Base-by-base conservation (phyloP, 1,284 basidiomycete genomes). In the Stygiomarasmius scandens region DNA sequence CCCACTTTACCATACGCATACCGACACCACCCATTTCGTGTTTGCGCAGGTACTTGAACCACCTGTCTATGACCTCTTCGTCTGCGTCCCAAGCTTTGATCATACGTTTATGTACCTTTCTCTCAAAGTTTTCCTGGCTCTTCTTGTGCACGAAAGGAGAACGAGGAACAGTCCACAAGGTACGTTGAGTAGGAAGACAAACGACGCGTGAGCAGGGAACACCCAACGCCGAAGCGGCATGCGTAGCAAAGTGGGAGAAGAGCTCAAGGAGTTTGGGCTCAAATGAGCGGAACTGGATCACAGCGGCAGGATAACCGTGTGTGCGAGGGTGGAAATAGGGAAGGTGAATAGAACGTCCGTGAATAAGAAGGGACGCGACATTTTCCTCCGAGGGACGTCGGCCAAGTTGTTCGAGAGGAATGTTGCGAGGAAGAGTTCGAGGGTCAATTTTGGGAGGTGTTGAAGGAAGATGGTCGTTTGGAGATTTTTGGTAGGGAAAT, bases 121-220 rank as follows among this genome's bases (percentile, higher is more conserved):
- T 77, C 74, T 95, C 90, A 72, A 98, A 99, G 76, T 98, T 98
- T 77, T 99, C 95, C 74, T 98, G 95, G 20, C 84, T 81, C 75
- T 97, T 98, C 72, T 99, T 99, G 74, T 96, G 90, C 8, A 88
- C 89, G 72, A 98, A 98, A 2, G 96, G 95, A 2, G 86, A 85
- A 45, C 89, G 85, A 10, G 85, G 82, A 12, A 98, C 95, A 0
- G 96, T 98, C 87, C 92, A 95, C 9, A 98, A 77, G 8, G 83
- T 81, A 23, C 90, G 88, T 63, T 89, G 82, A 1, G 85, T 93
- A 0, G 95, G 95, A 0, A 98, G 83, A 2, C 75, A 73, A 2
- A 83, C 84, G 2, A 89, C 81, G 12, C 82, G 81, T 6, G 91
- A 89, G 19, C 86, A 81, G 1, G 96, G 94, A 49, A 98, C 94